phyloP scores from a whole-genome alignment of 352 stramenopile species.

The Pythium rishiriense region DNA sequence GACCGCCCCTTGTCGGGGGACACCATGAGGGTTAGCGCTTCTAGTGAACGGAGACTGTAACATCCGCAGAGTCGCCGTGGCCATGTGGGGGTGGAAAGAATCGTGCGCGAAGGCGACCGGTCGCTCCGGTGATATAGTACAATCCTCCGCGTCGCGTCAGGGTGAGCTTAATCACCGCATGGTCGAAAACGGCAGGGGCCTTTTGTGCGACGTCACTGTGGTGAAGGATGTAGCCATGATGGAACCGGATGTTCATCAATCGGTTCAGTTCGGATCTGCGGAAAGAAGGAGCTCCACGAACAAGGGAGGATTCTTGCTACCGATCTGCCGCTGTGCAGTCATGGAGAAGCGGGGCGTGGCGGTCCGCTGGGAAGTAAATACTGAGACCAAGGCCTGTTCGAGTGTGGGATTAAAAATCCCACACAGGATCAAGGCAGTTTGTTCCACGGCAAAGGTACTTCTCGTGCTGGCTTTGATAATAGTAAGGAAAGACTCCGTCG shows the following conservation, averaged over 20 bases:
- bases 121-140: background rate
- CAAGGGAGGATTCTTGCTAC: background rate
- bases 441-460: too few species aligned
- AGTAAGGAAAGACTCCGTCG: too few species aligned
- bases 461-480: too few species aligned
- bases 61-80: background rate
- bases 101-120: background rate
- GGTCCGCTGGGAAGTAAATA: too few species aligned
- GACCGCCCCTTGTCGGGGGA: background rate
- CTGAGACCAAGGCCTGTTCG: too few species aligned
- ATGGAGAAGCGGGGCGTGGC: constrained; percentile 3
- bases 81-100: background rate
- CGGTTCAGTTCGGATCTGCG: background rate
- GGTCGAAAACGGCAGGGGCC: background rate
- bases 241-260: background rate
- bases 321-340: constrained; percentile 5
- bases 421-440: too few species aligned
- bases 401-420: too few species aligned
- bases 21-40: background rate
- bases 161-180: background rate
- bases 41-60: background rate
- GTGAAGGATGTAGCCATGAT: constrained; percentile 24
- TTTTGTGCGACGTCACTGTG: constrained; percentile 7
- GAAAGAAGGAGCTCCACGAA: background rate
- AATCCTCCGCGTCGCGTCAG: background rate